Evolutionary conservation across 2,329 filamentous ascomycete genomes (phyloP).

Genomic region (Ceratocystis colombiana): DNA sequence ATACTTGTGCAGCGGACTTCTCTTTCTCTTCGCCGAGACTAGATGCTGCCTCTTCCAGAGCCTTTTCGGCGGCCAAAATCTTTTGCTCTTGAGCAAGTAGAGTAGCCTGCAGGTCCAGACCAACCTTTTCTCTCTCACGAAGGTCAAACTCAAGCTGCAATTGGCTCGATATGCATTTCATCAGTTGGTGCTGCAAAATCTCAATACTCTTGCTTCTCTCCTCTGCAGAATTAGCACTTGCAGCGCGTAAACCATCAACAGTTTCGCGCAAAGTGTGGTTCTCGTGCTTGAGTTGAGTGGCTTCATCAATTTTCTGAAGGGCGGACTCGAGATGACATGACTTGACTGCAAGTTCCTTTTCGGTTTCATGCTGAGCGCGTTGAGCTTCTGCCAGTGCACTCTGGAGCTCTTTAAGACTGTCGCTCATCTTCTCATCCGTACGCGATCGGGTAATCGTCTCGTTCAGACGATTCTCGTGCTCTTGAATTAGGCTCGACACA

Average conservation of each 20-base stretch:
- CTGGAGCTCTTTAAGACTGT: slow-evolving; percentile 18
- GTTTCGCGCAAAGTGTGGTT: slow-evolving; percentile 16
- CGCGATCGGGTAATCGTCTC: slow-evolving; percentile 4
- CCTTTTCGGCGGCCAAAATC: slow-evolving; percentile 18
- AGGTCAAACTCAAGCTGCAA: slow-evolving; percentile 14
- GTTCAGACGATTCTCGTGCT: slow-evolving; percentile 5
- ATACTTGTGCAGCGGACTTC: not conserved
- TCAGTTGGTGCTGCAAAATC: slow-evolving; percentile 13
- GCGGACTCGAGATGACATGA: slow-evolving; percentile 14
- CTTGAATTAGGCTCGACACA: slow-evolving; percentile 9
- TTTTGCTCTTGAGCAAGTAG: slow-evolving; percentile 14
- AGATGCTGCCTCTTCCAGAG: not conserved
- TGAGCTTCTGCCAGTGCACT: slow-evolving; percentile 17
- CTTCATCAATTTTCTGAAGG: slow-evolving; percentile 16
- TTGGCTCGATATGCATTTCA: slow-evolving; percentile 17
- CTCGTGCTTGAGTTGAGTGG: slow-evolving; percentile 11
- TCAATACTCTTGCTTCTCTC: slow-evolving; percentile 14
- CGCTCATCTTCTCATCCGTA: not conserved
- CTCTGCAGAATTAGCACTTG: not conserved
- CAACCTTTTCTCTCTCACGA: slow-evolving; percentile 16
- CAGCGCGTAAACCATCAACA: slow-evolving; percentile 3
- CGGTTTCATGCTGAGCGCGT: not conserved
- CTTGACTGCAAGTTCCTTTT: slow-evolving; percentile 20
- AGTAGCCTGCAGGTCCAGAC: slow-evolving; percentile 13
- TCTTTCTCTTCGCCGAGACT: not conserved